Evolutionary conservation across 768 basidiomycete genomes (phyloP), one percentile per base, ranked within the genome.

Genomic region (Lepiota brunneoincarnata): DNA sequence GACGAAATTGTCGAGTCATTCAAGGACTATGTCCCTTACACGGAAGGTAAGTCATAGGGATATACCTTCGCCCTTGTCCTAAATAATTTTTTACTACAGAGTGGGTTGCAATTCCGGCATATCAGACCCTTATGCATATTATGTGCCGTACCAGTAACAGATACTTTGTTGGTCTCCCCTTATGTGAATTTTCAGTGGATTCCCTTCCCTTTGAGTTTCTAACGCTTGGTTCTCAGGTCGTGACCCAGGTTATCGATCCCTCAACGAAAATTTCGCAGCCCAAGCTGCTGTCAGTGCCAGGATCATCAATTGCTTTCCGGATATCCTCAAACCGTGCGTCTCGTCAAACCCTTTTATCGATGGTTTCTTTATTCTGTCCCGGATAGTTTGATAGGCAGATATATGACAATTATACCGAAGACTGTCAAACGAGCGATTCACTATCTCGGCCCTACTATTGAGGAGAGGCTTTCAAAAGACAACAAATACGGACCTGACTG

Each of bases 161-260:
- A 14, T 37, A 70, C 0, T 76, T 80, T 44, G 74, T 81, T 3
- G 80, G 78, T 0, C 62, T 72, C 26, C 77, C 78, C 1, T 45
- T 76, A 2, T 80, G 80, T 79, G 40, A 18, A 72, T 65, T 15
- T 23, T 23, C 12, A 44, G 14, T 23, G 14, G 21, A 6, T 41
- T 10, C 35, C 17, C 18, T 15, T 2, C 10, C 2, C 17, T 17
- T 7, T 20, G 23, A 20, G 24, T 18, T 11, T 41, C 15, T 38
- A 7, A 17, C 6, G 17, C 3, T 38, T 7, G 7, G 28, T 20
- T n/a, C 20, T 12, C 35, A 65, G 64, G 66, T 39, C 56, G 63
- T 45, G 45, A 65, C 31, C 58, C 58, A 2, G 66, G 61, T 26
- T 67, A 64, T 47, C 39, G 45, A 35, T 50, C 58, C 35, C 60